phyloP scores from a whole-genome alignment of 139 green algal species.

The Yamagishiella unicocca region DNA sequence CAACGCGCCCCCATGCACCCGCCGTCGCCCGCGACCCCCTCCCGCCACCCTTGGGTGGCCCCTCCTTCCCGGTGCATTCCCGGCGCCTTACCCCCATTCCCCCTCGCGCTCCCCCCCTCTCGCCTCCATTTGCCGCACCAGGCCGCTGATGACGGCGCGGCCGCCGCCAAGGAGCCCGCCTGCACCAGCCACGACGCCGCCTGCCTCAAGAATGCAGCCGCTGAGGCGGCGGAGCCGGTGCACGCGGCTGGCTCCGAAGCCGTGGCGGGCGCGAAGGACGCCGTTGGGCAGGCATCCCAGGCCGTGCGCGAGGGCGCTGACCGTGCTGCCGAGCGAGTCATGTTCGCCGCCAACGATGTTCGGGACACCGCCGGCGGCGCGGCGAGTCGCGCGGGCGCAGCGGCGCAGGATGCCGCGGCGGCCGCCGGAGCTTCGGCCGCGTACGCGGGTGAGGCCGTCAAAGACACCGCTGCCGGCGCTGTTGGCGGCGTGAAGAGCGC shows the following conservation, averaged over 20 bases:
- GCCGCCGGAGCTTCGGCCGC: background rate
- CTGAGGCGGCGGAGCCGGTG: background rate
- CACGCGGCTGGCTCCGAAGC: background rate
- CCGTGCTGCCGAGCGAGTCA: background rate
- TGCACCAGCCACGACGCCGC: conserved; percentile 5
- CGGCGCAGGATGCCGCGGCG: background rate
- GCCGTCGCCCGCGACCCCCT: too few species aligned
- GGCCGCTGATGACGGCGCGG: background rate
- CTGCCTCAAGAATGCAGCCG: background rate
- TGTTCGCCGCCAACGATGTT: background rate
- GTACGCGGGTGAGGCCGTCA: background rate
- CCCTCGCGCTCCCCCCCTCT: too few species aligned
- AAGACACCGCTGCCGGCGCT: background rate
- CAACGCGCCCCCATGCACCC: too few species aligned
- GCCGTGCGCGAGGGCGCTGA: background rate
- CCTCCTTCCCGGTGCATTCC: background rate
- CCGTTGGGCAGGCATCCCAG: background rate
- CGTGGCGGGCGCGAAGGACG: background rate
- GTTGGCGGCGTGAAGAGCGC: conserved; percentile 4
- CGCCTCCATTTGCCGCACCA: background rate
- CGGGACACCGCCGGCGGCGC: background rate
- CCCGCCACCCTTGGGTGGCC: background rate
- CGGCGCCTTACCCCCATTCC: background rate
- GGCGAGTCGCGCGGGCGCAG: background rate
- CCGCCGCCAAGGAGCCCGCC: background rate